Conservation (phyloP, 75 land plant species). For the Larix kaempferi region DNA sequence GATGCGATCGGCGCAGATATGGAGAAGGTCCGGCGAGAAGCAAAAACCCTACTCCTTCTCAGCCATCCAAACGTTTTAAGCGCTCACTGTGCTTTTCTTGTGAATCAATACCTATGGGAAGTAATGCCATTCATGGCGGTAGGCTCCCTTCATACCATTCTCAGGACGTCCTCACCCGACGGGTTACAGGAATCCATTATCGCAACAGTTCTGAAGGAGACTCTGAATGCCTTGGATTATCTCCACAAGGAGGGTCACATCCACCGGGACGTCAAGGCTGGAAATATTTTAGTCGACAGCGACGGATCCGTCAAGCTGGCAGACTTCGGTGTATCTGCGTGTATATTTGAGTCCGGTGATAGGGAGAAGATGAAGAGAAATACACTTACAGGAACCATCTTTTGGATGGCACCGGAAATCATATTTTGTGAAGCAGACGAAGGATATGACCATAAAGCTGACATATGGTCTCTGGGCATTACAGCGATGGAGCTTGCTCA, state of each 20-base stretch:
- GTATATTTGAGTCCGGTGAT: constrained; percentile 70
- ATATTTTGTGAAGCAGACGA: constrained; percentile 27
- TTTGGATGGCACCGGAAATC: constrained; percentile 78
- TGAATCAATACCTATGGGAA: constrained; percentile 65
- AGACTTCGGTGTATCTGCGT: constrained; percentile 71
- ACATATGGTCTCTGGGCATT: constrained; percentile 85
- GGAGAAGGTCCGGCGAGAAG: constrained; percentile 60
- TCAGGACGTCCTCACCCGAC: constrained; percentile 61
- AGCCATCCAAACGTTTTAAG: constrained; percentile 83
- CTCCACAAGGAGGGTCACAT: constrained; percentile 63
- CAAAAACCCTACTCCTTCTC: constrained; percentile 66
- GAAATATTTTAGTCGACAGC: constrained; percentile 52
- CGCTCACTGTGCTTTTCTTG: constrained; percentile 82
- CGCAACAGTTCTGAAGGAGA: constrained; percentile 62
- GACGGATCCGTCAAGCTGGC: constrained; percentile 63
- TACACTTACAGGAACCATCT: constrained; percentile 16
- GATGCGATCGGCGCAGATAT: constrained; percentile 46
- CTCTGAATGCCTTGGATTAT: constrained; percentile 44
- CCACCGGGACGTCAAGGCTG: constrained; percentile 69
- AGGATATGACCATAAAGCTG: constrained; percentile 63
- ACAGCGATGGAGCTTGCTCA: constrained; percentile 81
- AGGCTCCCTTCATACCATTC: constrained; percentile 77
- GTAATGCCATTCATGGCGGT: constrained; percentile 95
- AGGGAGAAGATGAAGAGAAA: constrained; percentile 10
- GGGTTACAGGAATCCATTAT: constrained; percentile 76